Percentiles rank a stretch among this genome's conserved stretches.
phyloP scores from a whole-genome alignment of 208 protist species.

The Naegleria gruberi region DNA sequence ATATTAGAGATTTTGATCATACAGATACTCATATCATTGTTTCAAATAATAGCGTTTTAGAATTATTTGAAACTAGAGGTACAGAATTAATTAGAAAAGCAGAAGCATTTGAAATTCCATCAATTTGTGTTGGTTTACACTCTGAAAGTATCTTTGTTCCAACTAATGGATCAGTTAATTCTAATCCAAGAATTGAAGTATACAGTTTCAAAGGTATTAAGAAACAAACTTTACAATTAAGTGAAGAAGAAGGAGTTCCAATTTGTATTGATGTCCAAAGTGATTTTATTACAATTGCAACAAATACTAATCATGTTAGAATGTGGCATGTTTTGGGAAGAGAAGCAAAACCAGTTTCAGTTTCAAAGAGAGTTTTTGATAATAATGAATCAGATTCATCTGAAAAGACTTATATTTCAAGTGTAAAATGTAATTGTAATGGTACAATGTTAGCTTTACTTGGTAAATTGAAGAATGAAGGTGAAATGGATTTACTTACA shows the following conservation, averaged over 20 bases:
- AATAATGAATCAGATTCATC: background rate
- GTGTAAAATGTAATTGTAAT: slow-evolving; percentile 64
- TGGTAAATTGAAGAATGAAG: slow-evolving; percentile 14
- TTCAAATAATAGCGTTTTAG: background rate
- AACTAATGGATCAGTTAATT: slow-evolving; percentile 39
- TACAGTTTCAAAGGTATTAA: slow-evolving; percentile 60
- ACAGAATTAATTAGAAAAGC: slow-evolving; percentile 28
- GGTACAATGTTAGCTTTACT: slow-evolving; percentile 60
- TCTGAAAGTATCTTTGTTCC: slow-evolving; percentile 68
- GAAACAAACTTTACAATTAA: slow-evolving; percentile 67
- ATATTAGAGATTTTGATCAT: slow-evolving; percentile 1
- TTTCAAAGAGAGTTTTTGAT: slow-evolving; percentile 36
- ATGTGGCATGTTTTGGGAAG: slow-evolving; percentile 57
- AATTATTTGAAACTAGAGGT: slow-evolving; percentile 36
- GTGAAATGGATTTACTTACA: background rate
- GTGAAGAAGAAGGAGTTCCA: slow-evolving; percentile 66
- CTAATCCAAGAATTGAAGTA: slow-evolving; percentile 55
- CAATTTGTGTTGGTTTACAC: slow-evolving; percentile 67
- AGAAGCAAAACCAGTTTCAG: slow-evolving; percentile 64
- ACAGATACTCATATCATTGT: background rate
- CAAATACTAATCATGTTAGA: slow-evolving; percentile 63
- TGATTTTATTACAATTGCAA: slow-evolving; percentile 69
- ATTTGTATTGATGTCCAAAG: slow-evolving; percentile 69
- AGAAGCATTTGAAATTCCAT: slow-evolving; percentile 31
- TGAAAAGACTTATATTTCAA: slow-evolving; percentile 44